Evolutionary conservation across 129 eudicot species (phyloP), one percentile per base, ranked within the genome.

Genomic region (Flaveria brownii): DNA sequence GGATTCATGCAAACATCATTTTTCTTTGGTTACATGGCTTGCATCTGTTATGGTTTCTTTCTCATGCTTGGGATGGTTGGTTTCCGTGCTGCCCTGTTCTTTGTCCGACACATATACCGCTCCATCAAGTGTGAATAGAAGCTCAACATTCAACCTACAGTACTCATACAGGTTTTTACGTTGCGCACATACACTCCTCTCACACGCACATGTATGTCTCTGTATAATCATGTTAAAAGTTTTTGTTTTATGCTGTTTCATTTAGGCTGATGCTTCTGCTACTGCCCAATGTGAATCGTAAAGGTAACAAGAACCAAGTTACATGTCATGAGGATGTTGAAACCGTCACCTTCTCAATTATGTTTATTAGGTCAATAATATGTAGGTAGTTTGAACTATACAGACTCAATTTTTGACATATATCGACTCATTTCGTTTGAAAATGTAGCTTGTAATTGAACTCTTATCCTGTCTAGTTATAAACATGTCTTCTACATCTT

Each of bases 11-110:
- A 66, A 66, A 66, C 51, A 4, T 66, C 71, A 1, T 66, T 66
- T 41, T 66, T 66, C 71, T 66, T 66, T 66, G 71, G 71, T 39
- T 66, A 66, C 50, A 66, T 66, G 71, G 71, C 71, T 39, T 66
- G 71, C 50, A 41, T 66, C 71, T 66, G 71, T 30, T 66, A 66
- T 17, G 71, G 71, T n/a, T 36, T 66, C 49, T 66, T 66, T 39
- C 71, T 66, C 50, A 41, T 66, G 50, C 71, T 66, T 41, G 71
- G 71, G 50, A 66, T 39, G 49, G 71, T 66, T 17, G 71, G 71
- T 41, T 66, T 66, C 71, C 71, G 71, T 36, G 71, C 71, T 41
- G 49, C 71, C 2, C 28, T 66, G 71, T 41, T 66, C 51, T 66
- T 66, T 66, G 71, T 66, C 28, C 71, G 71, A 36, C 50, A 66